These are phyloP conservation scores for Earliella scabrosa DNA, from an alignment of 1,284 basidiomycete genomes.

Conservation along the genomic window DNA sequence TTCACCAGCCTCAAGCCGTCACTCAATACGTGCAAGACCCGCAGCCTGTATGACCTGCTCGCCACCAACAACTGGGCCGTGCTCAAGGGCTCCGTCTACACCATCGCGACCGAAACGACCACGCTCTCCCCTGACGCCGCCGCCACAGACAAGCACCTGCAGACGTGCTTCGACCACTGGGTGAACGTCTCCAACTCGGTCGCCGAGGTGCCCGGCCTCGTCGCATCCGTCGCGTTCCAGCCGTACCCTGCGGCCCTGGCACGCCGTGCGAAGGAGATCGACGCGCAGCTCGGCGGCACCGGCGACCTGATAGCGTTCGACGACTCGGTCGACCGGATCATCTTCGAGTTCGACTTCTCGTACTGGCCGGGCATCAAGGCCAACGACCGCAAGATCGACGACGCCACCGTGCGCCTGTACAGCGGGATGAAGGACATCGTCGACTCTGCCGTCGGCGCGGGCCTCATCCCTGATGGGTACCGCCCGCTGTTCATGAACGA, in stretches of 20 bases:
- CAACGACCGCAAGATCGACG: background rate
- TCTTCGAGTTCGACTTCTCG: constrained; percentile 1
- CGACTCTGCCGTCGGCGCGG: background rate
- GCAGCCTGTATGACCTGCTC: background rate
- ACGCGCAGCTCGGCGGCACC: background rate
- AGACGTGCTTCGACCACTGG: background rate
- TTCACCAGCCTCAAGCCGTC: background rate
- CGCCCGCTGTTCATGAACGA: background rate
- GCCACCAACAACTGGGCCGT: background rate
- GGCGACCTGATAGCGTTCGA: background rate
- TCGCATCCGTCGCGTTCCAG: background rate
- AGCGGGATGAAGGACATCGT: background rate
- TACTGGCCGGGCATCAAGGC: background rate
- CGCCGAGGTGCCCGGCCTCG: background rate
- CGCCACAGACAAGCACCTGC: background rate
- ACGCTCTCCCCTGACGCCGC: background rate
- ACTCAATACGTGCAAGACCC: background rate
- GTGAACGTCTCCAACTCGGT: background rate
- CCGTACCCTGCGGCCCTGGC: background rate
- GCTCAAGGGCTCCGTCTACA: background rate
- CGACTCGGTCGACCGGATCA: background rate
- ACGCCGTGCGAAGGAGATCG: background rate
- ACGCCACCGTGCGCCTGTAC: background rate
- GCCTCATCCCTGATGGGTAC: background rate
- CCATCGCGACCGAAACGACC: background rate